These are phyloP conservation scores for Trichoderma sp. DNA, from an alignment of 2,329 filamentous ascomycete species.

Conservation along the genomic window DNA sequence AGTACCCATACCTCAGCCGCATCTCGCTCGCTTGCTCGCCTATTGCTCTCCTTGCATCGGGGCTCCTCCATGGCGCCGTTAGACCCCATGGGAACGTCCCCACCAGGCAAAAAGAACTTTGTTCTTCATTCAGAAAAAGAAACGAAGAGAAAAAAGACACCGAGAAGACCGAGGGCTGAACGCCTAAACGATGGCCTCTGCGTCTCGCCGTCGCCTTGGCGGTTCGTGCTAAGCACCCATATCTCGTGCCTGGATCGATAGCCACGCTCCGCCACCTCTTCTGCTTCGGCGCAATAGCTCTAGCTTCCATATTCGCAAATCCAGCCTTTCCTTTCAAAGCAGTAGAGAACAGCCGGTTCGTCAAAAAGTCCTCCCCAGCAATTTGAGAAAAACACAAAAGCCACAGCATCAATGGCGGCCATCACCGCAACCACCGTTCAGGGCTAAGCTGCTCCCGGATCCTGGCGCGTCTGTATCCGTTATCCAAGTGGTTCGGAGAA, in stretches of 20 bases:
- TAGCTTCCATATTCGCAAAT: background rate
- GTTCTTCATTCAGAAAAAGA: background rate
- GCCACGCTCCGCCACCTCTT: background rate
- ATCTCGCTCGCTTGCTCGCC: slow-evolving; percentile 9
- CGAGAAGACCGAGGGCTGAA: slow-evolving; percentile 13
- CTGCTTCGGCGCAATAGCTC: slow-evolving; percentile 2
- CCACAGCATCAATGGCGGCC: background rate
- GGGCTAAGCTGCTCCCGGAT: slow-evolving; percentile 11
- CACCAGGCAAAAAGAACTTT: background rate
- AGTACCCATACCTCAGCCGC: background rate
- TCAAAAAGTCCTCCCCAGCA: background rate
- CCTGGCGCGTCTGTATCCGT: slow-evolving; percentile 10
- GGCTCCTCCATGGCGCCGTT: background rate
- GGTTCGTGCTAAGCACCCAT: background rate
- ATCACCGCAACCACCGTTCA: slow-evolving; percentile 10
- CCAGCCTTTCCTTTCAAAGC: slow-evolving; percentile 4
- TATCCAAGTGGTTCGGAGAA: background rate
- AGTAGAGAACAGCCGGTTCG: background rate
- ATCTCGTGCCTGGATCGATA: background rate
- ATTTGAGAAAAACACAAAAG: background rate
- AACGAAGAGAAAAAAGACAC: background rate
- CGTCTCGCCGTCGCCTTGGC: slow-evolving; percentile 1
- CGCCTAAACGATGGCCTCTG: background rate
- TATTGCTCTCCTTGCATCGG: background rate
- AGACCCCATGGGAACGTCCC: background rate